These are phyloP conservation scores for Arabis alpina DNA, from an alignment of 345 rosid genomes.

Conservation along the genomic window DNA sequence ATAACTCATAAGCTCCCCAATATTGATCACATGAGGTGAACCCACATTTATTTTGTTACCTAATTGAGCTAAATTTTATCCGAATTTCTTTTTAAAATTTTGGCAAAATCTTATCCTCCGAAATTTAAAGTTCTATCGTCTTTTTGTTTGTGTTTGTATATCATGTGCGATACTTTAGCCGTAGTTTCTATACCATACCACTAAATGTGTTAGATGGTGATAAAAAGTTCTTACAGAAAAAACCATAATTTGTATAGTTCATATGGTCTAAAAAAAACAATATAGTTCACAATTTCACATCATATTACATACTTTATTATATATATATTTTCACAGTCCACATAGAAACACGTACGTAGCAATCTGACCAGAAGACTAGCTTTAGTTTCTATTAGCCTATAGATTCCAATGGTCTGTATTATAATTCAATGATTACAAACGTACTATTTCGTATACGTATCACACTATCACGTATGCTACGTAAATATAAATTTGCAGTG, in stretches of 20 bases:
- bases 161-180: conserved; percentile 36
- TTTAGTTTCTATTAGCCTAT: conserved; percentile 24
- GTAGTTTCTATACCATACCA: conserved; percentile 15
- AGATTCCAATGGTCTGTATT: conserved; percentile 34
- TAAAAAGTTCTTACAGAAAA: background rate
- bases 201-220: conserved; percentile 22
- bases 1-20: conserved; percentile 19
- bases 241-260: background rate
- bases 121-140: conserved; percentile 34
- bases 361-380: conserved; percentile 34
- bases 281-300: too few species aligned
- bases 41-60: conserved; percentile 34
- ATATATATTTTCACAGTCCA: conserved; percentile 10
- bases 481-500: background rate
- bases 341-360: conserved; percentile 31
- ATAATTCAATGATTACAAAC: conserved; percentile 9
- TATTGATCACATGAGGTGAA: conserved; percentile 31
- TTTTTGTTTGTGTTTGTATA: conserved; percentile 36
- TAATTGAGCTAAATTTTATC: conserved; percentile 37
- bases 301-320: background rate
- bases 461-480: conserved; percentile 3
- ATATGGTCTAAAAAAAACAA: too few species aligned
- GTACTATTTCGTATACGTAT: conserved; percentile 24
- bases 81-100: background rate
- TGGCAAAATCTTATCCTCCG: conserved; percentile 38